phyloP scores from a whole-genome alignment of 1,284 basidiomycete genomes.

The Termitomyces sp. region DNA sequence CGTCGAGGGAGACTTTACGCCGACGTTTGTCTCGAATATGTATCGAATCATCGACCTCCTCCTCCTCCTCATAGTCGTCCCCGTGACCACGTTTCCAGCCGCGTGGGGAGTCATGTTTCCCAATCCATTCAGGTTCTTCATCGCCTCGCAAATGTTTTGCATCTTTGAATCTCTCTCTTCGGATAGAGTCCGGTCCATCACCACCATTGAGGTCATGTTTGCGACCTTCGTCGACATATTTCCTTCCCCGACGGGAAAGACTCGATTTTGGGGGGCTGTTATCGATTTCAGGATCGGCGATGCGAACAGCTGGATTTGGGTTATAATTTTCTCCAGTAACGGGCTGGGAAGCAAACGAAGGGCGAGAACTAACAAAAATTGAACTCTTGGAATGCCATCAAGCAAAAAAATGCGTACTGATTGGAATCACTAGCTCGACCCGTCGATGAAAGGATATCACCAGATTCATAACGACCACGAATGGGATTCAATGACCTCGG shows the following conservation, averaged over 20 bases:
- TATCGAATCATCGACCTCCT: conserved; percentile 27
- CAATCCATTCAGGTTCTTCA: conserved; percentile 39
- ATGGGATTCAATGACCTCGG: conserved; percentile 10
- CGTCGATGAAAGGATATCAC: conserved; percentile 10
- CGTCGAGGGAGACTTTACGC: conserved; percentile 42
- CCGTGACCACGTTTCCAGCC: conserved; percentile 44
- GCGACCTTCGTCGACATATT: conserved; percentile 20
- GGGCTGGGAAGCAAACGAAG: not conserved
- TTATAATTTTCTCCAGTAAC: conserved; percentile 31
- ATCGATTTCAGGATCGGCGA: conserved; percentile 18
- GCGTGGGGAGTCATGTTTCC: conserved; percentile 28
- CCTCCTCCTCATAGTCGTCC: conserved; percentile 38
- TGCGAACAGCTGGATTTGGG: conserved; percentile 24
- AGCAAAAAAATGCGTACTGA: conserved; percentile 8
- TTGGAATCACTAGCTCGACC: conserved; percentile 1
- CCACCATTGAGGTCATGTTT: conserved; percentile 41
- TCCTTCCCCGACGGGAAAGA: conserved; percentile 22
- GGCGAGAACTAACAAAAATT: conserved; percentile 5
- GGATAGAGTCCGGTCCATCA: conserved; percentile 36
- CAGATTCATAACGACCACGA: conserved; percentile 21
- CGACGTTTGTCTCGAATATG: conserved; percentile 38
- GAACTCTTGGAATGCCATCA: not conserved
- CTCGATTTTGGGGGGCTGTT: conserved; percentile 18
- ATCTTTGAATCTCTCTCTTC: conserved; percentile 47
- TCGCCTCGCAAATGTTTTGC: conserved; percentile 42